Base-by-base conservation (phyloP, 2,329 filamentous ascomycete genomes). In the Cladosporium sp. region DNA sequence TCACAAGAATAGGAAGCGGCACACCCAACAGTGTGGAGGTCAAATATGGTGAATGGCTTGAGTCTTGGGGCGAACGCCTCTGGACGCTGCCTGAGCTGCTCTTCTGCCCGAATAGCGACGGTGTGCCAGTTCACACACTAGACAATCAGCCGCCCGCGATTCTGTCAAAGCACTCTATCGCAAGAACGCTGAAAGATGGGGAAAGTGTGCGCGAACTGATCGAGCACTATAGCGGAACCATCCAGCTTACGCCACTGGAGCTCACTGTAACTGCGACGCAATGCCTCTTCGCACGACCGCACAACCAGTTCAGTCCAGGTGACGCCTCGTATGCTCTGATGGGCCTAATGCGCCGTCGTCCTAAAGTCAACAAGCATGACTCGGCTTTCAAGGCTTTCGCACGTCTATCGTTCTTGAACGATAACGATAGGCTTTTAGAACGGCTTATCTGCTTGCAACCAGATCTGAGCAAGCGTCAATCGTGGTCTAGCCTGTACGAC, bases 351-450 rank as follows among this genome's bases (percentile, higher is more conserved):
- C 68, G 75, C 5, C 68, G 73, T 10, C 64, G 77, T 6, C 77
- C 76, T 0, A 62, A 62, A 15, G 69, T 78, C 4, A 66, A 74
- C 45, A 64, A 64, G 1, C 67, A 62, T 0, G 77, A 80, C 58
- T 69, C 73, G 3, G 73, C 68, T 0, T 79, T 81, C 57, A 73
- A 79, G 59, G 78, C 77, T 0, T 80, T 80, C 54, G 75, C 77
- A 5, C 69, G 75, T 34, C 71, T 80, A 3, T 78, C 75, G 12
- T 66, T 80, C 0, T 72, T 74, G 8, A 79, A 79, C 42, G 75
- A 77, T 37, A 75, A 72, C 60, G 72, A 79, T 35, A 65, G 67
- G 17, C 70, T 80, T 1, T 70, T 80, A 1, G 77, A 77, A 59
- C 73, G 77, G 1, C 64, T 80, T 12, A 72, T 79, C 10, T 78